Base-by-base conservation (phyloP, 768 basidiomycete species). In the Leucocoprinus sp. region DNA sequence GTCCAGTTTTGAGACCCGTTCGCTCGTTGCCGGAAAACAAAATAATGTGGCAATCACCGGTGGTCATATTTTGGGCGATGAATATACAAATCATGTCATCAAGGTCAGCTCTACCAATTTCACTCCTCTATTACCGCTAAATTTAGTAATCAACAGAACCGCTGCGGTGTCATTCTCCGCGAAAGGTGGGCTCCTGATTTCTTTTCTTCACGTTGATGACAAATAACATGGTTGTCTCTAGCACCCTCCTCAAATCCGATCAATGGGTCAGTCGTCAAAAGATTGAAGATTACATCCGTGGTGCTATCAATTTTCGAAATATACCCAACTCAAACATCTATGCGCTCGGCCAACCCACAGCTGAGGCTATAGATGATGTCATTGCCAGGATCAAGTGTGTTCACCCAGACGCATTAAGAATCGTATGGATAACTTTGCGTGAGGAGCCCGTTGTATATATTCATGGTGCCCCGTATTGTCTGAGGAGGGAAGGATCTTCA, bases 301-400 rank as follows among this genome's bases (percentile, higher is more conserved):
- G 96, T n/a, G 92, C 89, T 1, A 86, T 89, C 64, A 96, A 96
- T 57, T 97, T 96, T 71, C 78, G 96, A 42, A 83, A 83, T 45
- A 77, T 96, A 29, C 80, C 83, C 0, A 73, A 71, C 4, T 84
- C 84, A 17, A 80, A 82, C 36, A 84, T 97, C 24, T 99, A 90
- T 52, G 93, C 92, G 0, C 78, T 96, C 22, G 93, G 92, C 0
- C 96, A 98, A 60, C 96, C 96, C 1, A 91, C 89, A 0, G 64
- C 82, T 39, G 86, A 87, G 46, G 95, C 92, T 2, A 82, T 99
- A 31, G 76, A 84, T 35, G 78, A 82, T 45, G 91, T 95, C 3
- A 75, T 93, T 9, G 59, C 65, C 4, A 67, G 76, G 17, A 74
- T 95, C 45, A 80, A 76, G 47, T 60, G 65, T 19, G 67, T 72